Percentiles rank a stretch among this genome's conserved stretches.
Evolutionary conservation across 768 basidiomycete species (phyloP).

Genomic region (Auricularia sp.): DNA sequence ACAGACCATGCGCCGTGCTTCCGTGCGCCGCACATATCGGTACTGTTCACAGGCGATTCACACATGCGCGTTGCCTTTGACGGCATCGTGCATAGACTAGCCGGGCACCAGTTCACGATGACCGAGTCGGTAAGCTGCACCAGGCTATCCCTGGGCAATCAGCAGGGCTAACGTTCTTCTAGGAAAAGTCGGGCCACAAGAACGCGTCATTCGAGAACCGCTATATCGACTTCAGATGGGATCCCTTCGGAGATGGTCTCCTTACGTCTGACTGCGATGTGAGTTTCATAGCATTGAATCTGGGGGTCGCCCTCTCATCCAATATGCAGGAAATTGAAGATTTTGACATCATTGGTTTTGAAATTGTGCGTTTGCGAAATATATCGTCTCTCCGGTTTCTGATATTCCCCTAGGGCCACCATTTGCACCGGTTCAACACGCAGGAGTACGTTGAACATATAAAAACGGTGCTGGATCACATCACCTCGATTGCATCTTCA

Average conservation of each 20-base stretch:
- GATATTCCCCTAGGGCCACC: neutral
- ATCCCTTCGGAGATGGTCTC: neutral
- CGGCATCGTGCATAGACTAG: neutral
- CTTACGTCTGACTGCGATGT: neutral
- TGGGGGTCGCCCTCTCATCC: neutral
- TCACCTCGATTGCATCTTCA: neutral
- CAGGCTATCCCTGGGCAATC: neutral
- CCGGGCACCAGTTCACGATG: neutral
- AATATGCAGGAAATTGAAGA: neutral
- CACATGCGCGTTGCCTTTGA: neutral
- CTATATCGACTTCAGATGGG: constrained; percentile 1
- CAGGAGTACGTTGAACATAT: neutral
- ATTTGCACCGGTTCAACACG: neutral
- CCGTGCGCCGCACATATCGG: neutral
- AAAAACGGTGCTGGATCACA: neutral
- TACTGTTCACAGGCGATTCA: neutral
- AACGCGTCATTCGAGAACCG: neutral
- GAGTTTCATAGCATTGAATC: neutral
- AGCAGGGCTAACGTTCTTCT: neutral
- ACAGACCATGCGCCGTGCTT: neutral
- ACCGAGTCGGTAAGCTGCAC: neutral
- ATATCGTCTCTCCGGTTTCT: neutral
- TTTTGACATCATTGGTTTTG: neutral
- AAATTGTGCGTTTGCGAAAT: neutral
- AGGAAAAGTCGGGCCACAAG: constrained; percentile 1